Evolutionary conservation across 2,329 filamentous ascomycete species (phyloP).

Genomic region (Zymoseptoria pseudotritici): DNA sequence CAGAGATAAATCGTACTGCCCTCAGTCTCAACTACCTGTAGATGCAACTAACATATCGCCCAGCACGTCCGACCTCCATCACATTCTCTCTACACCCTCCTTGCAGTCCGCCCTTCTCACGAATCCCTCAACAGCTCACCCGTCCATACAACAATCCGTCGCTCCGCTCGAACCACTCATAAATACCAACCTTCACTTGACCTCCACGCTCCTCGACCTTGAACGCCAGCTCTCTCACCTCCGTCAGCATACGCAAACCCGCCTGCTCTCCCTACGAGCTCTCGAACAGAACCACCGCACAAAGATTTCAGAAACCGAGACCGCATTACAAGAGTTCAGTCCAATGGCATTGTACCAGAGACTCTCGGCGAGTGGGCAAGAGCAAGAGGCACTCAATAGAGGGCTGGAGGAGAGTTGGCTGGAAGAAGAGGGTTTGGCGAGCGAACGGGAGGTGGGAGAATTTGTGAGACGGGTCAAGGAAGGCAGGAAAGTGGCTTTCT

Average conservation of each 20-base stretch:
- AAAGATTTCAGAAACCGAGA: conserved; percentile 84
- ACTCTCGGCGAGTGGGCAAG: conserved; percentile 65
- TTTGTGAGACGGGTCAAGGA: conserved; percentile 79
- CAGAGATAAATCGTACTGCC: conserved; percentile 70
- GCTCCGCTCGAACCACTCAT: conserved; percentile 58
- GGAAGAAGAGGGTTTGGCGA: conserved; percentile 55
- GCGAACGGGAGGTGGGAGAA: conserved; percentile 75
- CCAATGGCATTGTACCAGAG: conserved; percentile 80
- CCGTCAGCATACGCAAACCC: conserved; percentile 67
- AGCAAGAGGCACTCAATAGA: conserved; percentile 73
- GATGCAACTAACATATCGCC: conserved; percentile 38
- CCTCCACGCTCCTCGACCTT: conserved; percentile 53
- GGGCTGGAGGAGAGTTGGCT: conserved; percentile 92
- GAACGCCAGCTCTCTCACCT: conserved; percentile 54
- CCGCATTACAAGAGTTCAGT: conserved; percentile 73
- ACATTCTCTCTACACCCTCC: conserved; percentile 55
- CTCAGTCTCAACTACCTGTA: neutral
- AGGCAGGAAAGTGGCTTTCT: conserved; percentile 68
- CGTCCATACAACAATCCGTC: conserved; percentile 60
- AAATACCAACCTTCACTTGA: conserved; percentile 63
- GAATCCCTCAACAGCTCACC: conserved; percentile 59
- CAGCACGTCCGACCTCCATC: conserved; percentile 65
- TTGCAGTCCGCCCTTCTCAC: conserved; percentile 70
- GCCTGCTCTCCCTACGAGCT: conserved; percentile 73
- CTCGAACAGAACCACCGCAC: conserved; percentile 88